These are phyloP conservation scores for Alternaria sp. DNA, from an alignment of 2,329 filamentous ascomycete genomes.

Conservation along the genomic window DNA sequence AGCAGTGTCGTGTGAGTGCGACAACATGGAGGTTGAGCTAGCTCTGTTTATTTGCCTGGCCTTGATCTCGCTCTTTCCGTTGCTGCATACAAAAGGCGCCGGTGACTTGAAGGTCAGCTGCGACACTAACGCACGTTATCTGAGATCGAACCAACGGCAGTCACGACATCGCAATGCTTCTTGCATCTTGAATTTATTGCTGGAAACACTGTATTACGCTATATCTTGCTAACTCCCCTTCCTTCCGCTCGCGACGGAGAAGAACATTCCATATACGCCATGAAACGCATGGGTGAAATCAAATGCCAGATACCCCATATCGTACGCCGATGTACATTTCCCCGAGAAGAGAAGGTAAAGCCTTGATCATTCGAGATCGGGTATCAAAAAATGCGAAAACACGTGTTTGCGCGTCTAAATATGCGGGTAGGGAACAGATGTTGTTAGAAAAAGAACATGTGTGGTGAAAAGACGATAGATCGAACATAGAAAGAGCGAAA, in stretches of 20 bases:
- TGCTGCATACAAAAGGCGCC: neutral
- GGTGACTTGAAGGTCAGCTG: accelerated
- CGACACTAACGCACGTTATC: neutral
- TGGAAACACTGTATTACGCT: neutral
- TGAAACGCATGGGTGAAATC: neutral
- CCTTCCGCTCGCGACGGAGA: neutral
- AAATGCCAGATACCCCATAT: neutral
- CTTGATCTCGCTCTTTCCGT: neutral
- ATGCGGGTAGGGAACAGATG: neutral
- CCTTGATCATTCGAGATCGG: constrained; percentile 12
- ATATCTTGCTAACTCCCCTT: neutral
- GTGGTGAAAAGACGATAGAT: neutral
- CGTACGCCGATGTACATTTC: neutral
- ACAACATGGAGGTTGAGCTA: neutral
- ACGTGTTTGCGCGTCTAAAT: neutral
- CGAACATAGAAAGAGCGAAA: neutral
- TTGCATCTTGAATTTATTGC: neutral
- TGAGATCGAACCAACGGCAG: neutral
- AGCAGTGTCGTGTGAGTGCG: neutral
- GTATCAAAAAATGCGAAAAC: constrained; percentile 9
- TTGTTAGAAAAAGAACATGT: neutral
- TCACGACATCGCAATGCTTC: neutral
- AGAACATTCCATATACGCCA: neutral
- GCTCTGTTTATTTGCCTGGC: neutral
- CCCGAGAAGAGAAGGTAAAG: neutral